Conservation (phyloP, 495 filamentous ascomycete genomes). For the Aspergillus steynii region DNA sequence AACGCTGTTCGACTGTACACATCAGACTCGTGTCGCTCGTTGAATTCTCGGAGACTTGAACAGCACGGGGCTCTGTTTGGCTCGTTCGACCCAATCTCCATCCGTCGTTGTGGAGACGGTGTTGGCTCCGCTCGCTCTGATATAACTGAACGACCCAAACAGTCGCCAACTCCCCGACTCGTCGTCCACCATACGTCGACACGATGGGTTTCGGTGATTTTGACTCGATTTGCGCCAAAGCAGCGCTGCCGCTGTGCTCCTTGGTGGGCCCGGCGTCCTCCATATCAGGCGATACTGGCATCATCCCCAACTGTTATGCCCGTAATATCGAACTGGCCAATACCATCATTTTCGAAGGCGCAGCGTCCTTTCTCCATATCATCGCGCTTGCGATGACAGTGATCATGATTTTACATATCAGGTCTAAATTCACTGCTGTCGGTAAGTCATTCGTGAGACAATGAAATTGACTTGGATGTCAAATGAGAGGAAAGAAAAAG, state of each 20-base stretch:
- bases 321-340: slow-evolving; percentile 95
- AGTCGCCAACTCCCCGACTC: not conserved
- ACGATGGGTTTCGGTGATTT: slow-evolving; percentile 91
- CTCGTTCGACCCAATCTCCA: slow-evolving; percentile 11
- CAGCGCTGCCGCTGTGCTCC: slow-evolving; percentile 82
- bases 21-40: slow-evolving; percentile 11
- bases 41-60: not conserved
- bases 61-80: slow-evolving; percentile 9
- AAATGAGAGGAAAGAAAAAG: not conserved
- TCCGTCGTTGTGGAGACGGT: slow-evolving; percentile 25
- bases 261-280: slow-evolving; percentile 69
- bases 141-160: slow-evolving; percentile 11
- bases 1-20: not conserved
- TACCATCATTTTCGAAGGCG: slow-evolving; percentile 96
- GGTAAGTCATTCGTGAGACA: slow-evolving; percentile 58
- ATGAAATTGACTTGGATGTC: not conserved
- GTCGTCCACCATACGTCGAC: not conserved
- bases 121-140: slow-evolving; percentile 19
- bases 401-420: slow-evolving; percentile 94
- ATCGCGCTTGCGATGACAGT: slow-evolving; percentile 87
- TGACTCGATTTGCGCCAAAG: slow-evolving; percentile 78
- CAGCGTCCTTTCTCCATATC: slow-evolving; percentile 89
- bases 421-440: slow-evolving; percentile 97
- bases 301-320: slow-evolving; percentile 89
- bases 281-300: slow-evolving; percentile 69